phyloP scores from a whole-genome alignment of 2,329 filamentous ascomycete genomes.

The Cryphonectria japonica region DNA sequence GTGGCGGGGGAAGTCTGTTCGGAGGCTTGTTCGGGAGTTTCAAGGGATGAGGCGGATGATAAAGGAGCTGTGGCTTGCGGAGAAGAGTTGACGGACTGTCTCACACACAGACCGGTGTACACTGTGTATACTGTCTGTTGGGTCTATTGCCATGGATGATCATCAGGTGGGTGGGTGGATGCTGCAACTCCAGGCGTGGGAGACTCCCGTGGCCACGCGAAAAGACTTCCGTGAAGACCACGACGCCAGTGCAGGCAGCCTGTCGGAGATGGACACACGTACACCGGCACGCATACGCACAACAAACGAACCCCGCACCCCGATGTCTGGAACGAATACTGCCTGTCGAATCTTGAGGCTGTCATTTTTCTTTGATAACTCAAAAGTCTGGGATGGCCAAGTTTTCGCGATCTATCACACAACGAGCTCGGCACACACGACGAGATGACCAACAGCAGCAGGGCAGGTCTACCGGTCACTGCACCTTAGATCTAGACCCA shows the following conservation, averaged over 20 bases:
- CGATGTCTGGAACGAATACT: neutral
- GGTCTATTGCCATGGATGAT: neutral
- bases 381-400: neutral
- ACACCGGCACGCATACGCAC: neutral
- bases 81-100: neutral
- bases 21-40: constrained; percentile 39
- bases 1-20: constrained; percentile 27
- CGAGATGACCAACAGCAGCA: neutral
- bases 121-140: neutral
- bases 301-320: too few species aligned
- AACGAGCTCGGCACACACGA: neutral
- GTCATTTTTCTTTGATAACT: neutral
- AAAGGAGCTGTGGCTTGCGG: neutral
- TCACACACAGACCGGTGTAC: too few species aligned
- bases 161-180: neutral
- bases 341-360: neutral
- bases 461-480: neutral
- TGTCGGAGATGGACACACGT: neutral
- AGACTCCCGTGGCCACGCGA: too few species aligned
- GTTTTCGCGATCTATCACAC: too few species aligned
- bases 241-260: too few species aligned
- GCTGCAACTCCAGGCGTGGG: too few species aligned
- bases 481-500: too few species aligned
- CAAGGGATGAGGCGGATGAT: constrained; percentile 27
- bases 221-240: too few species aligned